Percentiles rank a stretch among this genome's conserved stretches.
Conservation (phyloP, 805 yeast species). For the Lachancea mirantina region DNA sequence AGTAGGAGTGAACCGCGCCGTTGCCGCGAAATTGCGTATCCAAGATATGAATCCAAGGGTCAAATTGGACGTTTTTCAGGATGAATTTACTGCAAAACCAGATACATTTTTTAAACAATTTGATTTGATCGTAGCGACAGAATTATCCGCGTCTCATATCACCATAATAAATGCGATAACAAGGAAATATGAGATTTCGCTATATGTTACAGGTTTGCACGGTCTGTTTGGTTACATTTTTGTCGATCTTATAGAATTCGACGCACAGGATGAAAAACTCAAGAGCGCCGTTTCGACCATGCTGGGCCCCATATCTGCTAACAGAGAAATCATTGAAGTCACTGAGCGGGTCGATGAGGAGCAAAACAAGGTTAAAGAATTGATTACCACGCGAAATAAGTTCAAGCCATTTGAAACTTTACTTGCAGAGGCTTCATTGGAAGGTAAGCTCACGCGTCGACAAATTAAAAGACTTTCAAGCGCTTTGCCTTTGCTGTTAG, state of each 20-base stretch:
- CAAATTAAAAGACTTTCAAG: constrained; percentile 26
- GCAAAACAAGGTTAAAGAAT: constrained; percentile 34
- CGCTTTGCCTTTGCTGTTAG: constrained; percentile 46
- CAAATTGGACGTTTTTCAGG: constrained; percentile 39
- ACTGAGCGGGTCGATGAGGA: constrained; percentile 26
- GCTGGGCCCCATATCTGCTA: constrained; percentile 41
- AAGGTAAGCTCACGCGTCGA: constrained; percentile 28
- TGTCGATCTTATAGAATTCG: constrained; percentile 66
- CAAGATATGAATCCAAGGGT: constrained; percentile 79
- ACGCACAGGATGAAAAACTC: constrained; percentile 45
- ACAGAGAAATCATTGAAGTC: constrained; percentile 39
- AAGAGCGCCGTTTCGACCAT: constrained; percentile 43
- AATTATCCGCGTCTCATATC: constrained; percentile 39
- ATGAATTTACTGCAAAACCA: constrained; percentile 19
- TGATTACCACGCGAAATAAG: constrained; percentile 31
- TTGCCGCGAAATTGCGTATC: constrained; percentile 48
- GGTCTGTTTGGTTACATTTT: constrained; percentile 83
- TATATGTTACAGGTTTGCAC: constrained; percentile 60
- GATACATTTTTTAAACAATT: constrained; percentile 43
- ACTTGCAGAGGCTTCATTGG: constrained; percentile 33
- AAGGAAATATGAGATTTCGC: constrained; percentile 51
- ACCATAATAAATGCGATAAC: constrained; percentile 46
- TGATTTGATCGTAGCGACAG: constrained; percentile 72
- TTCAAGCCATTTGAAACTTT: constrained; percentile 34
- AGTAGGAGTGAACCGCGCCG: constrained; percentile 50